A percentile compares a stretch with the other conserved stretches of the same genome.
phyloP scores from a whole-genome alignment of 768 basidiomycete genomes.

The Boletales sp. region DNA sequence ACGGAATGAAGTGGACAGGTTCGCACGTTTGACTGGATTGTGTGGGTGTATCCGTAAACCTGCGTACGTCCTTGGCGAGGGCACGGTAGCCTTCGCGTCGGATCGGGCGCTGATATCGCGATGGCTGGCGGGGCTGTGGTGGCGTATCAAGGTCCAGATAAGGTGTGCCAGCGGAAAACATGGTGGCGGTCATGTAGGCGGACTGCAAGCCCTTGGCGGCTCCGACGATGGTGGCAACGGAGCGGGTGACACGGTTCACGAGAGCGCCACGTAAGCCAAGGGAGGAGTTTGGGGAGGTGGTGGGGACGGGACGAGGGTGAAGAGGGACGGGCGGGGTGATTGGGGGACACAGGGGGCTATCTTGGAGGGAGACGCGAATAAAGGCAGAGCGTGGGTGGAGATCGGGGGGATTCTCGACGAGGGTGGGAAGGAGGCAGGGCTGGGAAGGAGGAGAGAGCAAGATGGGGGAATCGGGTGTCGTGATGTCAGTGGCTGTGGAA shows the following conservation, averaged over 20 bases:
- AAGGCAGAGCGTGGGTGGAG: conserved; percentile 35
- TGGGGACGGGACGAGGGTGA: conserved; percentile 14
- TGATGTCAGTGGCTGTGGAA: conserved; percentile 35
- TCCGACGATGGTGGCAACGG: conserved; percentile 43
- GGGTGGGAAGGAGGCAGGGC: conserved; percentile 28
- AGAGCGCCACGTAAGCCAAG: conserved; percentile 10
- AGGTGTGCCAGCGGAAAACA: conserved; percentile 41
- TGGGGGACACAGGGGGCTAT: conserved; percentile 33
- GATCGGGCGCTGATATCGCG: conserved; percentile 11
- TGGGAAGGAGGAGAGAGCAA: conserved; percentile 28
- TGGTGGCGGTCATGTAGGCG: conserved; percentile 53
- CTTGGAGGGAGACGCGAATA: conserved; percentile 33
- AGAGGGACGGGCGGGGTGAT: conserved; percentile 3
- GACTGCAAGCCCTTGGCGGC: conserved; percentile 55
- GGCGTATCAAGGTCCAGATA: conserved; percentile 12
- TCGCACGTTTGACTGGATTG: conserved; percentile 13
- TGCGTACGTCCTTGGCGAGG: conserved; percentile 38
- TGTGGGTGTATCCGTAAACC: conserved; percentile 30
- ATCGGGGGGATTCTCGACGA: conserved; percentile 30
- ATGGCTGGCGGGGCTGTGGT: conserved; percentile 13
- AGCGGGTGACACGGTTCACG: conserved; percentile 31
- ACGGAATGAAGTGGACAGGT: conserved; percentile 40
- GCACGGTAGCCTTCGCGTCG: conserved; percentile 44
- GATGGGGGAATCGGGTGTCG: conserved; percentile 31
- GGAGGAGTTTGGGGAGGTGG: conserved; percentile 1